Base-by-base conservation (phyloP, 345 rosid genomes). In the Excoecaria cochinchinensis region DNA sequence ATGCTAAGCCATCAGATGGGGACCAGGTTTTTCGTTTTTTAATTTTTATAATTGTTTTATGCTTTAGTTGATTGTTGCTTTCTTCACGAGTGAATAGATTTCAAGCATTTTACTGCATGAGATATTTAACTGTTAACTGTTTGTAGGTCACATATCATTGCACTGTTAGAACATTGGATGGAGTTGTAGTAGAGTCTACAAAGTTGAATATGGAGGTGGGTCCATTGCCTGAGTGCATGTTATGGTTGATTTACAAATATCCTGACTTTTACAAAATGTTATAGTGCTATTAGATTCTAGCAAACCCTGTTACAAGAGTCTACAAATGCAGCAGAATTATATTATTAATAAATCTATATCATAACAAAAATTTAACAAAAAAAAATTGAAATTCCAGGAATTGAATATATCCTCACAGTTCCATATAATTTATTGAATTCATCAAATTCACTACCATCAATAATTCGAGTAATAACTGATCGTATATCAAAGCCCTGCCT, bases 161-260 rank as follows among this genome's bases (percentile, higher is more conserved):
- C 76, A 91, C 97, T 8, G 88, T 95, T 71, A 80, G 97, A 77
- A 95, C 99, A 16, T 76, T 90, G 48, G 95, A 90, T 60, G 99
- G 97, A 70, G 90, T 91, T 69, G 85, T 88, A 31, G 97, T 95
- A 48, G 82, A 93, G 84, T 90, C 98, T 5, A 90, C 92, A 11
- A 87, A 84, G 82, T 83, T 82, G 98, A 91, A 73, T 78, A 79
- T 79, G 98, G 97, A 87, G 99, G 98, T 94, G 77, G 83, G 83
- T 69, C 72, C 36, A 58, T 16, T 70, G 31, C 68, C 74, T 62
- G 64, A 5, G 21, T 52, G 64, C 38, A 59, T 14, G 14, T 25
- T 25, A 7, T 68, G 40, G 21, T 21, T 50, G 38, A 19, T 65
- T 65, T 31, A 44, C 46, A 44, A 21, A 3, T 66, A 42, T 48